Conservation (phyloP, 2,329 filamentous ascomycete genomes). For the Fusarium sambucinum region DNA sequence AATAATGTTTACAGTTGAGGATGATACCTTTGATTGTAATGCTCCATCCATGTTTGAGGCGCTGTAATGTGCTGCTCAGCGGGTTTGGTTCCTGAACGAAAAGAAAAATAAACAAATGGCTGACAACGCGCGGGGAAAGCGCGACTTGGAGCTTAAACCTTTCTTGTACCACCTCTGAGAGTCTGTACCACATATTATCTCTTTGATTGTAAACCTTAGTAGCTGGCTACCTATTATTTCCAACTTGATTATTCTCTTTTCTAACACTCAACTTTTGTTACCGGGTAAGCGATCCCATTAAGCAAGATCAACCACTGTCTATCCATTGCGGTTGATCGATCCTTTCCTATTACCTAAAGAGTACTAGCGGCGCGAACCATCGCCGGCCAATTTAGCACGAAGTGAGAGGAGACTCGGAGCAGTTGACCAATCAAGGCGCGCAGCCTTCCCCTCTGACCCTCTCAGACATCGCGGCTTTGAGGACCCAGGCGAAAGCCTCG, state of each 20-base stretch:
- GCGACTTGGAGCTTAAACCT: conserved; percentile 2
- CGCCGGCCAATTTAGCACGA: conserved; percentile 33
- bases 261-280: not conserved
- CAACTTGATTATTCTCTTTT: not conserved
- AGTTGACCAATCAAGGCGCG: conserved; percentile 43
- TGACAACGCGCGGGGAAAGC: conserved; percentile 17
- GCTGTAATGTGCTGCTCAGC: not conserved
- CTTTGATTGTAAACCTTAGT: not conserved
- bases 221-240: not conserved
- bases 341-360: conserved; percentile 23
- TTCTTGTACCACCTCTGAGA: not conserved
- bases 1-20: not conserved
- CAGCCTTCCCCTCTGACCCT: conserved; percentile 41
- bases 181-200: not conserved
- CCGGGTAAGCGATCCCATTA: conserved; percentile 6
- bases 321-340: conserved; percentile 10
- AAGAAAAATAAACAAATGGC: conserved; percentile 21
- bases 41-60: not conserved
- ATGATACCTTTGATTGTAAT: not conserved
- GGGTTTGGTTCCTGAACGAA: conserved; percentile 32
- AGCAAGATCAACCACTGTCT: conserved; percentile 17
- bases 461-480: conserved; percentile 49
- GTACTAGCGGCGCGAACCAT: conserved; percentile 40
- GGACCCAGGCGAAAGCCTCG: conserved; percentile 48
- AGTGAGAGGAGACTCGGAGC: conserved; percentile 40